Evolutionary conservation across 2,329 filamentous ascomycete species (phyloP), one percentile per base, ranked within the genome.

Genomic region (Amauroascus verrucosus): DNA sequence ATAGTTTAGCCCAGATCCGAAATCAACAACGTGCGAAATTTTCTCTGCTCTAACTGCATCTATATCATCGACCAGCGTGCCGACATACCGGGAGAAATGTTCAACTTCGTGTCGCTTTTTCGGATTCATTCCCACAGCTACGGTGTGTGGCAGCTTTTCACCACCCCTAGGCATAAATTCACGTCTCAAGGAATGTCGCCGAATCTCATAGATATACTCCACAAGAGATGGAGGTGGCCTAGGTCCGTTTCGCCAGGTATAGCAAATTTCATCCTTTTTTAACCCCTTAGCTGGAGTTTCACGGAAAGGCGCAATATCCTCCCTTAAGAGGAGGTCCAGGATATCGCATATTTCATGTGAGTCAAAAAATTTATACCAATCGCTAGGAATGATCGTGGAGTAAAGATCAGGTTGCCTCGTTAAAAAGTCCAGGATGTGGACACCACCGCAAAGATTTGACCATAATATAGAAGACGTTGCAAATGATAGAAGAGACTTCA

Each of bases 1-100:
- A 64, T 98, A 98, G 65, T 96, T 97, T 67, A 97, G 91, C 0
- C 93, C 93, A 51, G 89, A 95, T 26, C 93, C 93, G 68, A 97
- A 95, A 70, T 98, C 93, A 47, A 97, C 84, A 55, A 95, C 82
- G 71, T 97, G 90, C 0, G 88, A 87, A 56, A 96, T 83, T 6
- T 63, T 60, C 48, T 59, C 56, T 5, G 69, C 61, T 52, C 67
- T 64, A 13, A 76, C 70, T 46, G 75, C 70, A 0, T 75, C 72
- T 40, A 84, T 77, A 1, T 79, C 72, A 1, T 73, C 65, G 2
- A 79, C 76, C 22, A 95, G 77, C 26, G 79, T 76, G 51, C 88
- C 79, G 50, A 97, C 80, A 62, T 91, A 97, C 58, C 80, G 79
- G n/a, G 91, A 86, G 64, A 97, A 96, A 64, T 93, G 83, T 56